Percentiles rank a stretch among this genome's conserved stretches.
phyloP scores from a whole-genome alignment of 495 filamentous ascomycete genomes.

The Copromyces sp. region DNA sequence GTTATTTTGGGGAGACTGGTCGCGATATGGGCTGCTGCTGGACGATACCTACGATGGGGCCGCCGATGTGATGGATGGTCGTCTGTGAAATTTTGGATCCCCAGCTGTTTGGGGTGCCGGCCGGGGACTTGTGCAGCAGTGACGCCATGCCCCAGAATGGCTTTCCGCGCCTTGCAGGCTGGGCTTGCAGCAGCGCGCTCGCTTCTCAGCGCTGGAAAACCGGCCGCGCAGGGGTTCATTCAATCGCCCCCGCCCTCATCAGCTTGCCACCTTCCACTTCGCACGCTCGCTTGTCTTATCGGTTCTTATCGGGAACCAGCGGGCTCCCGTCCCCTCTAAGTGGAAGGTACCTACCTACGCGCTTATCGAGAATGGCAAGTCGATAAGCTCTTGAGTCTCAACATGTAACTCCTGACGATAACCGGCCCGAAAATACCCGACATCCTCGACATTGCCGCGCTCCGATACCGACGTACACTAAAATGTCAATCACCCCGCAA shows the following conservation, averaged over 20 bases:
- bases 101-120: neutral
- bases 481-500: neutral
- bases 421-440: slow-evolving; percentile 25
- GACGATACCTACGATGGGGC: neutral
- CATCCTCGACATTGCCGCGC: neutral
- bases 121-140: neutral
- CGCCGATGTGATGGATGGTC: neutral
- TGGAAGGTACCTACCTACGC: no score
- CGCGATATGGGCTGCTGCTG: neutral
- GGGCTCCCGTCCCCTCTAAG: no score
- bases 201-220: neutral
- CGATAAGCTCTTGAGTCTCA: neutral
- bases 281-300: neutral
- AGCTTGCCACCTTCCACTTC: no score
- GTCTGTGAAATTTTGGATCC: neutral
- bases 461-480: neutral
- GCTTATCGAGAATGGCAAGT: neutral
- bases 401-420: neutral
- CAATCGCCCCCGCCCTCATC: neutral
- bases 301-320: neutral
- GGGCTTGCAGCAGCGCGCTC: neutral
- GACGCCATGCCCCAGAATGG: neutral
- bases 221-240: neutral
- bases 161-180: neutral
- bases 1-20: neutral